Evolutionary conservation across 1,284 basidiomycete species (phyloP).

Genomic region (Rhodotorula sp.): DNA sequence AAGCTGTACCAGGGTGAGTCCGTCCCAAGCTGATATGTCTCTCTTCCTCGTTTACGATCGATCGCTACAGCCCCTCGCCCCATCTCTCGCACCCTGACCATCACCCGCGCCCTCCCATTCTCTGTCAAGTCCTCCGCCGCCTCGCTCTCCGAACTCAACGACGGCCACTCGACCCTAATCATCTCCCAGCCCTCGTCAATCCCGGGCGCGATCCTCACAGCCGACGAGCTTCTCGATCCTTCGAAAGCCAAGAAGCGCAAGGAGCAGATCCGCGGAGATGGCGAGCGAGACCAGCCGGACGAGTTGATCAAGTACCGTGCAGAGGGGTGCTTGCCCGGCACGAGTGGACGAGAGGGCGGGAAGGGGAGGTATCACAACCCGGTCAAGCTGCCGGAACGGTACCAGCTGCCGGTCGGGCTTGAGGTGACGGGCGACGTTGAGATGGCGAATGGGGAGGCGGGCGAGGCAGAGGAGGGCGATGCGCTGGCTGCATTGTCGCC

Average conservation of each 20-base stretch:
- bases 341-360: constrained; percentile 5
- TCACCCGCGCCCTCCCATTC: constrained; percentile 23
- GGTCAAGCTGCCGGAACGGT: background rate
- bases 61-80: constrained; percentile 26
- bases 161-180: constrained; percentile 32
- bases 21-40: background rate
- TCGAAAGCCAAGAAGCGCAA: constrained; percentile 5
- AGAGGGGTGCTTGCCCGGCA: constrained; percentile 11
- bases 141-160: constrained; percentile 1
- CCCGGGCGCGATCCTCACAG: constrained; percentile 35
- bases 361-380: constrained; percentile 15
- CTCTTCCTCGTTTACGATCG: background rate
- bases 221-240: constrained; percentile 24
- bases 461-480: background rate
- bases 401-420: background rate
- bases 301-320: constrained; percentile 25
- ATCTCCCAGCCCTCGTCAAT: constrained; percentile 38
- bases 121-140: constrained; percentile 17
- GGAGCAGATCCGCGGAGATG: constrained; percentile 2
- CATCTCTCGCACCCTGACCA: constrained; percentile 23
- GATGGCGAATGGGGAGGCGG: background rate
- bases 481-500: constrained; percentile 37
- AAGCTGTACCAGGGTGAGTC: constrained; percentile 31
- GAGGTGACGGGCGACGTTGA: background rate
- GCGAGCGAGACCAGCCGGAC: constrained; percentile 19